Evolutionary conservation across 2,329 filamentous ascomycete species (phyloP), one percentile per base, ranked within the genome.

Genomic region (Diaporthe sp.): DNA sequence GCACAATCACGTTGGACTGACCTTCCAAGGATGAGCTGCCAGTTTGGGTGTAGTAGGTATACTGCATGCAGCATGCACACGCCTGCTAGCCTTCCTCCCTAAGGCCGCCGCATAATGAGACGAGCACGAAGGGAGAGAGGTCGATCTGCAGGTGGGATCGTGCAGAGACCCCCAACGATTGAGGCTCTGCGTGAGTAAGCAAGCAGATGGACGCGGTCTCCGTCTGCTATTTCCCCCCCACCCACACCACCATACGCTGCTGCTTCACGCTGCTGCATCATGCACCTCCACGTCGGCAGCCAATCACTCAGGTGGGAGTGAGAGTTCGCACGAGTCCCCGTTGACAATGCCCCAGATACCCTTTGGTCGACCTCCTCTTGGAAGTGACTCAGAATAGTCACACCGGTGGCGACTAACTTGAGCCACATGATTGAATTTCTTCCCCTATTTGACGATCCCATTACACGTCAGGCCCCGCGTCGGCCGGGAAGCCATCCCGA

Each of bases 171-270:
- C 70, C 45, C 12, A 71, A 60, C n/a, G 28, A 33, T 72, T 72
- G 70, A 64, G 70, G 70, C 70, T 72, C 70, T 72, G 70, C 70
- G 57, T 50, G 57, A 54, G 40, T 54, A 42, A 55, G 58, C 70
- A 61, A n/a, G n/a, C n/a, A n/a, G 55, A 64, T 28, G 25, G 33
- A 33, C 30, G 61, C 25, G 13, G 25, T 17, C 52, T 17, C 9
- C 22, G 42, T 47, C 5, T 50, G 61, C 7, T 33, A 15, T 38
- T 3, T 15, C 33, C 50, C 70, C 57, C 45, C 57, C 69, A 52
- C 69, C 17, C 47, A 47, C 33, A 57, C 68, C 40, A 50, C 61
- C 22, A 22, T 17, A 55, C 55, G 25, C 71, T 45, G 25, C 71
- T 45, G 64, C 64, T 66, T 30, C 33, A 70, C 28, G 70, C 64